Conservation (phyloP, 2,329 filamentous ascomycete genomes). For the Byssochlamys sp. region DNA sequence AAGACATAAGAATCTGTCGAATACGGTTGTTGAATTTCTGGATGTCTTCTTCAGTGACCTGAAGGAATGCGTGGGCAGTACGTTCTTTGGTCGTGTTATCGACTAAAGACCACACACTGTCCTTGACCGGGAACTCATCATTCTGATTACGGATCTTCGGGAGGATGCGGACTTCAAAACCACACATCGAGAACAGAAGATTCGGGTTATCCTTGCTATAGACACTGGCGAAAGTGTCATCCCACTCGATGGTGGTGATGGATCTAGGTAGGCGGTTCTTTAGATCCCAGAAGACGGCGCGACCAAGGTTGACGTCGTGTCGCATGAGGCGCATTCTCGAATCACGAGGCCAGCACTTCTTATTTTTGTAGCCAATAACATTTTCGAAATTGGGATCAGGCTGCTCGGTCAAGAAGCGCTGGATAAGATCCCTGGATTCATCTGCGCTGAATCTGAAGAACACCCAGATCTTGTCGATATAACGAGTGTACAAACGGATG, state of each 20-base stretch:
- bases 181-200: constrained; percentile 91
- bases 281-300: constrained; percentile 96
- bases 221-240: constrained; percentile 94
- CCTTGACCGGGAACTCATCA: constrained; percentile 93
- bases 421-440: constrained; percentile 89
- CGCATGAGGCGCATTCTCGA: constrained; percentile 97
- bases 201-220: constrained; percentile 98
- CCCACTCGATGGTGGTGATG: constrained; percentile 96
- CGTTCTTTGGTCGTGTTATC: constrained; percentile 95
- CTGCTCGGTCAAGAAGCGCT: constrained; percentile 94
- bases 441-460: constrained; percentile 90
- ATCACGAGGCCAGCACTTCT: constrained; percentile 98
- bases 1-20: constrained; percentile 96
- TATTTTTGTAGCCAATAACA: constrained; percentile 96
- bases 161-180: constrained; percentile 91
- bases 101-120: constrained; percentile 94
- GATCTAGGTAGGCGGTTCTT: constrained; percentile 93
- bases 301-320: constrained; percentile 93
- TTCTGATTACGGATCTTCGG: constrained; percentile 92
- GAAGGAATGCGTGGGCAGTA: constrained; percentile 91
- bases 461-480: constrained; percentile 98
- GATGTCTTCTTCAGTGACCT: constrained; percentile 95
- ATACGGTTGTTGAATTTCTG: constrained; percentile 99
- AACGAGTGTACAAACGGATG: constrained; percentile 92
- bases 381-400: constrained; percentile 99